Conservation (phyloP, 2,329 filamentous ascomycete species). For the Atkinsonella texensis region DNA sequence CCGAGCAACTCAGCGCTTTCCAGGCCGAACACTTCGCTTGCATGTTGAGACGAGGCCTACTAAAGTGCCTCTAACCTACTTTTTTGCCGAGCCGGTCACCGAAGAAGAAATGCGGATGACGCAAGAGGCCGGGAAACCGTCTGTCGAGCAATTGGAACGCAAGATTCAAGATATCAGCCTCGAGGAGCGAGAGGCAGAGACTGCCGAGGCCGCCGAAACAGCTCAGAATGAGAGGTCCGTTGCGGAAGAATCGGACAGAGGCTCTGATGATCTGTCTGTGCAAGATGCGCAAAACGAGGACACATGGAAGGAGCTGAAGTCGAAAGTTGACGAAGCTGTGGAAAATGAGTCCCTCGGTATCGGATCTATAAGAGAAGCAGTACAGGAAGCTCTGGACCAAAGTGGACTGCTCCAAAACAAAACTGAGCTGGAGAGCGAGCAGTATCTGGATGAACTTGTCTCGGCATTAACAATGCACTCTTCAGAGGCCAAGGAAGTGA, state of each 20-base stretch:
- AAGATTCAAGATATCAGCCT: slow-evolving; percentile 41
- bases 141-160: slow-evolving; percentile 57
- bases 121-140: slow-evolving; percentile 54
- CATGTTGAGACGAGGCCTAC: slow-evolving; percentile 66
- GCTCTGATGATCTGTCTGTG: slow-evolving; percentile 9
- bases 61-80: slow-evolving; percentile 60
- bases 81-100: slow-evolving; percentile 78
- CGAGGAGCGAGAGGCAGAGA: slow-evolving; percentile 16
- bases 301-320: slow-evolving; percentile 43
- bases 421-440: slow-evolving; percentile 31
- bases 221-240: slow-evolving; percentile 10
- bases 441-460: slow-evolving; percentile 39
- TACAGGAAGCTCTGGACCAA: slow-evolving; percentile 42
- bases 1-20: slow-evolving; percentile 62
- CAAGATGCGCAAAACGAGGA: slow-evolving; percentile 20
- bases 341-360: slow-evolving; percentile 44
- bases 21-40: slow-evolving; percentile 62
- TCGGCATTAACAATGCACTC: slow-evolving; percentile 30
- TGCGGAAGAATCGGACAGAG: slow-evolving; percentile 13
- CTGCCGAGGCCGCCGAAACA: slow-evolving; percentile 7
- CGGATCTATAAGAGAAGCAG: slow-evolving; percentile 38
- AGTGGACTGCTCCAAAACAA: slow-evolving; percentile 37
- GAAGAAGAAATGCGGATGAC: slow-evolving; percentile 59
- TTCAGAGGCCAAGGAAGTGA: slow-evolving; percentile 13
- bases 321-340: slow-evolving; percentile 43